Evolutionary conservation across 2,329 filamentous ascomycete genomes (phyloP).

Genomic region (Epichloe festucae): DNA sequence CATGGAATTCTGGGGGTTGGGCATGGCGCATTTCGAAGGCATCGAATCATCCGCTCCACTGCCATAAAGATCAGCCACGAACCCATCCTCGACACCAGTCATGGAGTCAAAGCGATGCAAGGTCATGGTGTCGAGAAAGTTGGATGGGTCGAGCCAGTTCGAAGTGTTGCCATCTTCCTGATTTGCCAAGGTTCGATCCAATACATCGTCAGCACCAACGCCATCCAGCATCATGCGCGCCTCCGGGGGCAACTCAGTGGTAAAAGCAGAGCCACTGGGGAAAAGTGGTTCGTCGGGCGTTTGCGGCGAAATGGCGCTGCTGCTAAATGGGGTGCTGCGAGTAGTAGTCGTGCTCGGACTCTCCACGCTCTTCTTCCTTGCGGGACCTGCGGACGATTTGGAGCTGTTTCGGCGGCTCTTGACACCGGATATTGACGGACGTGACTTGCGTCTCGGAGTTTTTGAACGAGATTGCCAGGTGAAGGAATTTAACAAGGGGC

Average conservation of each 20-base stretch:
- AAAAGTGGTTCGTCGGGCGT: constrained; percentile 7
- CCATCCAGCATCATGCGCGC: constrained; percentile 27
- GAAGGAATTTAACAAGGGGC: background rate
- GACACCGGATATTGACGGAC: background rate
- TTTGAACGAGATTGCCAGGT: background rate
- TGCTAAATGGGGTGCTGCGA: background rate
- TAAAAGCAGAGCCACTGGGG: constrained; percentile 24
- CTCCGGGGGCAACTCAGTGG: constrained; percentile 28
- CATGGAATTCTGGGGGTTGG: background rate
- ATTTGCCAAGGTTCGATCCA: constrained; percentile 8
- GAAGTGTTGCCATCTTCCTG: constrained; percentile 6
- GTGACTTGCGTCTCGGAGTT: background rate
- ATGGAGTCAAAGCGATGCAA: constrained; percentile 1
- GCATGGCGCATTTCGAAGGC: constrained; percentile 3
- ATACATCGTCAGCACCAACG: constrained; percentile 17
- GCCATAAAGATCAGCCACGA: background rate
- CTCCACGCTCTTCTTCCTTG: background rate
- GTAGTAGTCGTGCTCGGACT: background rate
- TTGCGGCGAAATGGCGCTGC: constrained; percentile 9
- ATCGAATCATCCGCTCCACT: background rate
- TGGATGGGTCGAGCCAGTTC: background rate
- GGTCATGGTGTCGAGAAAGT: background rate
- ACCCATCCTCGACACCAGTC: constrained; percentile 3
- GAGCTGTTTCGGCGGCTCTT: constrained; percentile 2
- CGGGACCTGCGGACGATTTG: background rate